A percentile compares a stretch with the other conserved stretches of the same genome.
These are phyloP conservation scores for Hawksworthiomyces lignivorus DNA, from an alignment of 2,329 filamentous ascomycete genomes.

Conservation along the genomic window DNA sequence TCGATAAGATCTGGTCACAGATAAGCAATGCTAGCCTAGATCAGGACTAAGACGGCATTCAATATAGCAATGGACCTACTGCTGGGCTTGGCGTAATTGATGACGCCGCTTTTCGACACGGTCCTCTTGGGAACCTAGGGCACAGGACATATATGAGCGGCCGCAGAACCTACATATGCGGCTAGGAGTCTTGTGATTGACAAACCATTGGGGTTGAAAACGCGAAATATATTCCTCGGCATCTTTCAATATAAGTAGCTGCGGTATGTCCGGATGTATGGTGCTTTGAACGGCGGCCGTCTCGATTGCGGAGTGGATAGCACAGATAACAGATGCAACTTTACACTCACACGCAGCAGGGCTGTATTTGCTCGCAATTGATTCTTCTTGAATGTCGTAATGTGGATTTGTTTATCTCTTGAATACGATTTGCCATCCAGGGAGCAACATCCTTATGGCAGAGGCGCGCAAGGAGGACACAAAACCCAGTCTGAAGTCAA, in stretches of 20 bases:
- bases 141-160: background rate
- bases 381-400: too few relatives aligned
- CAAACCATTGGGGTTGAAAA: conserved; percentile 9
- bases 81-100: conserved; percentile 9
- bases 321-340: too few relatives aligned
- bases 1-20: conserved; percentile 4
- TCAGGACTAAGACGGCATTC: background rate
- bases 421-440: too few relatives aligned
- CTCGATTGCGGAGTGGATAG: too few relatives aligned
- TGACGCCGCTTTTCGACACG: conserved; percentile 7
- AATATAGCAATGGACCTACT: background rate
- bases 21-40: background rate
- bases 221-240: conserved; percentile 9
- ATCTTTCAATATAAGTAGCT: too few relatives aligned
- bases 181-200: background rate
- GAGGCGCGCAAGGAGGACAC: too few relatives aligned
- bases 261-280: background rate
- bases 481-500: too few relatives aligned
- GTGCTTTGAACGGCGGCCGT: too few relatives aligned
- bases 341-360: too few relatives aligned
- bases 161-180: background rate
- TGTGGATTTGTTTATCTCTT: too few relatives aligned
- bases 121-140: conserved; percentile 5
- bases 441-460: too few relatives aligned
- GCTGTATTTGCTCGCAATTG: too few relatives aligned